Evolutionary conservation across 768 basidiomycete genomes (phyloP).

Genomic region (Boletus huronensis): DNA sequence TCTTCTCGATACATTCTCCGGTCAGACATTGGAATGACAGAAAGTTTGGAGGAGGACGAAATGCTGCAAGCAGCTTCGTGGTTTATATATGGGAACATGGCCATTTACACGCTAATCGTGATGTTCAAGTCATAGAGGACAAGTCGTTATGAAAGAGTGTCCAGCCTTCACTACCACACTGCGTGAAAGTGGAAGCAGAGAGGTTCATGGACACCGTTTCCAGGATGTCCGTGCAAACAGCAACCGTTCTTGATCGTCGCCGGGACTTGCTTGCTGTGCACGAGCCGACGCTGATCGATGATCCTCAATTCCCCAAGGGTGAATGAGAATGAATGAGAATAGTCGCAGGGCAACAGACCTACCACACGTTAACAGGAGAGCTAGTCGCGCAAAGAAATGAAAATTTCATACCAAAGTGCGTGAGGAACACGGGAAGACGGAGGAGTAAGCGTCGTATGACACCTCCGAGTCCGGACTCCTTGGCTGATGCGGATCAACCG

Average conservation of each 20-base stretch:
- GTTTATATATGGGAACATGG: slow-evolving; percentile 27
- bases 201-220: slow-evolving; percentile 28
- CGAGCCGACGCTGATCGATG: slow-evolving; percentile 30
- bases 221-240: slow-evolving; percentile 25
- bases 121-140: slow-evolving; percentile 16
- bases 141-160: slow-evolving; percentile 26
- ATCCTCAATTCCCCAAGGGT: slow-evolving; percentile 17
- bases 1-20: slow-evolving; percentile 23
- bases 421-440: slow-evolving; percentile 13
- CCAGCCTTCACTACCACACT: slow-evolving; percentile 23
- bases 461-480: slow-evolving; percentile 10
- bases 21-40: slow-evolving; percentile 30
- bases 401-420: slow-evolving; percentile 20
- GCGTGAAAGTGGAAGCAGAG: slow-evolving; percentile 19
- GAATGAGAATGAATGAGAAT: slow-evolving; percentile 6
- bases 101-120: slow-evolving; percentile 27
- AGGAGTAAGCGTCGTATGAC: slow-evolving; percentile 7
- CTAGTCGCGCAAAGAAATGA: slow-evolving; percentile 14
- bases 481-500: slow-evolving; percentile 31
- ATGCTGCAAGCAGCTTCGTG: not conserved
- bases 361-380: slow-evolving; percentile 11
- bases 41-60: slow-evolving; percentile 8
- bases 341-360: slow-evolving; percentile 9
- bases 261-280: slow-evolving; percentile 31
- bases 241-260: slow-evolving; percentile 34